Conservation (phyloP, 2,329 filamentous ascomycete genomes). For the Alternaria brassicae region DNA sequence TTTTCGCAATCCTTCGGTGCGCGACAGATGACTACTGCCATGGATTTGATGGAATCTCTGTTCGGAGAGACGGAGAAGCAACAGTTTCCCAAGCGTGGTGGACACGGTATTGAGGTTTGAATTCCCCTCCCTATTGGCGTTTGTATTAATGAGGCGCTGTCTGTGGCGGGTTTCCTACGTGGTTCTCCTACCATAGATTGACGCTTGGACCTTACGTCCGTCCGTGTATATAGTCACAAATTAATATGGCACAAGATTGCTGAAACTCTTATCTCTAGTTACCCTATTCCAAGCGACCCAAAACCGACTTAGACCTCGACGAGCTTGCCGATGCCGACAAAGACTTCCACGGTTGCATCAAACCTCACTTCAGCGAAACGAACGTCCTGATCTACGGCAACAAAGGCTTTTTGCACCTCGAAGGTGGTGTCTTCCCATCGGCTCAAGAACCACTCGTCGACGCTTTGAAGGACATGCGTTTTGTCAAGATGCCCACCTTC, state of each 20-base stretch:
- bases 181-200: constrained; percentile 44
- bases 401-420: constrained; percentile 51
- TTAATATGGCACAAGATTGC: constrained; percentile 49
- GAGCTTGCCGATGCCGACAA: constrained; percentile 70
- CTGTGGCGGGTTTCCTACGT: constrained; percentile 53
- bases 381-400: constrained; percentile 74
- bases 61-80: constrained; percentile 70
- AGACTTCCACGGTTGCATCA: constrained; percentile 74
- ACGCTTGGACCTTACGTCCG: constrained; percentile 34
- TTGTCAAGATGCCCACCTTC: constrained; percentile 66
- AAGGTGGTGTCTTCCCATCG: constrained; percentile 61
- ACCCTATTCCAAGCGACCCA: constrained; percentile 82
- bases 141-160: constrained; percentile 41
- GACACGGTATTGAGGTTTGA: constrained; percentile 89
- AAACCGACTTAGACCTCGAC: constrained; percentile 69
- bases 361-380: constrained; percentile 79
- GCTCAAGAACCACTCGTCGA: constrained; percentile 66
- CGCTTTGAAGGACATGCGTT: constrained; percentile 69
- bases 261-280: constrained; percentile 67
- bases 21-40: constrained; percentile 81
- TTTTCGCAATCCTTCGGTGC: constrained; percentile 36
- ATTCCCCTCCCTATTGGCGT: constrained; percentile 52
- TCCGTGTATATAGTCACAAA: constrained; percentile 56
- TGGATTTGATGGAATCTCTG: constrained; percentile 95
- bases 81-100: constrained; percentile 60